Base-by-base conservation (phyloP, 495 filamentous ascomycete species). In the Trichoderma gamsii region DNA sequence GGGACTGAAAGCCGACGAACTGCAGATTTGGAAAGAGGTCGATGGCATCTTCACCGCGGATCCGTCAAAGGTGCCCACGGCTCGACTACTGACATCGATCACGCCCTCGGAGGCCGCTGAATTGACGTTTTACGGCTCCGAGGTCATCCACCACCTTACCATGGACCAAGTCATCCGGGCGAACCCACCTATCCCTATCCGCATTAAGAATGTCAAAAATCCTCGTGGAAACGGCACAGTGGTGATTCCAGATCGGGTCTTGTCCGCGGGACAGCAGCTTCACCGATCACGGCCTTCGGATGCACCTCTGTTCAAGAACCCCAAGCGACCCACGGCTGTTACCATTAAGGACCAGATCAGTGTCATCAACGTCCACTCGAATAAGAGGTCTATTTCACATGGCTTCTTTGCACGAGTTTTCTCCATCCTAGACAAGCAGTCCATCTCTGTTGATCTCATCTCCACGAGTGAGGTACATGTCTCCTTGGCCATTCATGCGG, bases 121-220 rank as follows among this genome's bases (percentile, higher is more conserved):
- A 75, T 82, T 96, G 71, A 97, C 92, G 12, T 97, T 95, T 74
- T 96, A 96, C 75, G 92, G 92, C 70, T 93, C 91, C 21, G 92
- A 96, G 76, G 95, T 99, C 71, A 97, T 99, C 71, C 95, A 99
- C 73, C 95, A 95, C 64, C 89, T 97, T 74, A 99, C 95, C 66
- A 98, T 99, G 92, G 93, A 99, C 79, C 95, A 97, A 76, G 95
- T 95, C 65, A 97, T 98, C 76, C 90, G 88, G 65, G 93, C 94
- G 3, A 85, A 85, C 66, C 86, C 86, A 0, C 86, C 85, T 16
- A 98, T 98, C 76, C 92, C 90, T 11, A 96, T 97, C 72, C 91
- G 95, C 68, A 98, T 98, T 78, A 97, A 98, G 81, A 98, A 99
- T 76, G 95, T 98, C 74, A 93, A 96, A 81, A 97, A 97, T 72